Evolutionary conservation across 2,329 filamentous ascomycete genomes (phyloP).

Genomic region (Zymoseptoria ardabiliae): DNA sequence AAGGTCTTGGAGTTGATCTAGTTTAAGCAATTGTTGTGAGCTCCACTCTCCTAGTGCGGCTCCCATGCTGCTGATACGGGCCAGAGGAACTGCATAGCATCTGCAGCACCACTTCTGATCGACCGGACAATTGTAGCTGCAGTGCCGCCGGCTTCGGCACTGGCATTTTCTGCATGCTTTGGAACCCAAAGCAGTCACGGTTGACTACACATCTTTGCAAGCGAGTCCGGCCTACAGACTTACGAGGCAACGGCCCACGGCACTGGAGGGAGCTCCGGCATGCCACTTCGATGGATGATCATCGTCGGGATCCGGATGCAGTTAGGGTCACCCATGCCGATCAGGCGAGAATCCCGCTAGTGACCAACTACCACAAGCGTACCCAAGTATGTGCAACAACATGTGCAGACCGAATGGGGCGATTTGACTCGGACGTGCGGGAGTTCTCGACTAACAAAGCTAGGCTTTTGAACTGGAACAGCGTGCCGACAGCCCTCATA

Average conservation of each 20-base stretch:
- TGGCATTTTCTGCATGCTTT: neutral
- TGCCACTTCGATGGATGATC: too few relatives aligned
- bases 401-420: neutral
- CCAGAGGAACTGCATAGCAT: neutral
- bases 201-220: neutral
- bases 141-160: neutral
- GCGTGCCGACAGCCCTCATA: neutral
- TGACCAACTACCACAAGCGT: neutral
- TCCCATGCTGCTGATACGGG: neutral
- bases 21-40: neutral
- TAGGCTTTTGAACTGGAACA: neutral
- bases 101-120: neutral
- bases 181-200: neutral
- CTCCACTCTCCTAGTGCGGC: neutral
- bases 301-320: too few relatives aligned
- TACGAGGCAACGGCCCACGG: neutral
- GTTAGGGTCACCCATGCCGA: neutral
- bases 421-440: neutral
- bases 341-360: neutral
- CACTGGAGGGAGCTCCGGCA: neutral
- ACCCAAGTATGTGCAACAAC: neutral
- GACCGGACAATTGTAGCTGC: too few relatives aligned
- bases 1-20: neutral
- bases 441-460: neutral
- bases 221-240: too few relatives aligned